A percentile compares a stretch with the other conserved stretches of the same genome.
Conservation (phyloP, 768 basidiomycete genomes). For the Kwoniella bestiolae region DNA sequence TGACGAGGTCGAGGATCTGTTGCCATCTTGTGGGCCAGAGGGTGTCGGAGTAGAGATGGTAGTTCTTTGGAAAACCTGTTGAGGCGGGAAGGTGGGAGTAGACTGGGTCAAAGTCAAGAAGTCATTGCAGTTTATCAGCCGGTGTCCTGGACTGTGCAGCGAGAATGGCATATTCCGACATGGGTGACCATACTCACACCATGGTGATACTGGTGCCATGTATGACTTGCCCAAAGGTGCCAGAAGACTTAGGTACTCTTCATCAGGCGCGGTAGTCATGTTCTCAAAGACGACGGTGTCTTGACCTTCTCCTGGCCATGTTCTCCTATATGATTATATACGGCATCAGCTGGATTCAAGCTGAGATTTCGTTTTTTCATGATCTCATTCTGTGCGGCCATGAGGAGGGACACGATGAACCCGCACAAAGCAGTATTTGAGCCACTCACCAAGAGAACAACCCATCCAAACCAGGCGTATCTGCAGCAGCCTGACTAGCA, state of each 20-base stretch:
- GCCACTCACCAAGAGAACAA: constrained; percentile 53
- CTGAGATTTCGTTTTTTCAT: no score
- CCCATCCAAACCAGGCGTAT: constrained; percentile 35
- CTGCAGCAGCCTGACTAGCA: constrained; percentile 34
- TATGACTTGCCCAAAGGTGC: constrained; percentile 26
- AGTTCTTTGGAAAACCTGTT: constrained; percentile 54
- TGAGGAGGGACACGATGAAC: no score
- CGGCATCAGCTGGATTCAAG: not conserved
- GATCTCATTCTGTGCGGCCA: no score
- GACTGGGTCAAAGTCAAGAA: constrained; percentile 23
- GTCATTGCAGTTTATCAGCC: no score
- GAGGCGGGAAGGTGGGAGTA: constrained; percentile 17
- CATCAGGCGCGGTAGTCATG: constrained; percentile 37
- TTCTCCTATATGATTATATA: constrained; percentile 35
- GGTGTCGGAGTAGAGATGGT: constrained; percentile 51
- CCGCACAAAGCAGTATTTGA: no score
- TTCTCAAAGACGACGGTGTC: constrained; percentile 40
- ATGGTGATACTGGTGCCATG: constrained; percentile 49
- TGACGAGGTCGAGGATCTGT: constrained; percentile 42
- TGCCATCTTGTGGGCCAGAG: constrained; percentile 54
- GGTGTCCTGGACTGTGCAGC: no score
- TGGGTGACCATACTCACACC: no score
- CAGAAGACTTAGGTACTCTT: constrained; percentile 26
- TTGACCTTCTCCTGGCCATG: constrained; percentile 52
- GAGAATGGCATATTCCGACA: no score